Base-by-base conservation (phyloP, 2,329 filamentous ascomycete species). In the Aureobasidium sp. region DNA sequence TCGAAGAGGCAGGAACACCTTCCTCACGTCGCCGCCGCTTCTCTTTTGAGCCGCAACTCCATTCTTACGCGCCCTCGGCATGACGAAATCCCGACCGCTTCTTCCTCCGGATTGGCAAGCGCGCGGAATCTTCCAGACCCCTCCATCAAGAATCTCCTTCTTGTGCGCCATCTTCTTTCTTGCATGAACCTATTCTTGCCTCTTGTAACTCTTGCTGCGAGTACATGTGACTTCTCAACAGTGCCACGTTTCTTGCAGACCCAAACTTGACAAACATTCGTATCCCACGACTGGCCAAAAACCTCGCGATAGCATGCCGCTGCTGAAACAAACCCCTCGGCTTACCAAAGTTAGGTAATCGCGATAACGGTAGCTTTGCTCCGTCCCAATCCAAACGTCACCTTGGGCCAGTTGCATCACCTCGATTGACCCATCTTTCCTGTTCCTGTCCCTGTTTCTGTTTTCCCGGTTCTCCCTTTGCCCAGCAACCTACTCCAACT, bases 51-150 rank as follows among this genome's bases (percentile, higher is more conserved):
- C 30, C 21, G 11, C 42, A 21, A 25, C 15, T 16, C 30, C 8
- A 21, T 21, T 21, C 21, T 21, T 16, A 27, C 48, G 48, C 39
- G 29, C 15, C 25, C n/a, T 59, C 44, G 44, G 42, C 55, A 59
- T 49, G 55, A 48, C 55, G 55, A 44, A 55, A 55, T 55, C 9
- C 52, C 52, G 52, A 30, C 39, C 15, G 44, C 55, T 9, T 37
- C 55, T 21, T 1, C 5, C n/a, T 21, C 13, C n/a, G 29, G 4
- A 11, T 21, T 9, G 10, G 9, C 32, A 34, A 34, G 3, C 32
- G 34, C 34, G 11, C 34, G 34, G 55, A 59, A 59, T 13, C 44
- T 59, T 59, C 55, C 44, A 59, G 55, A 49, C 55, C 44, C 55
- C 55, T 59, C 55, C 55, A 59, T 48, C 16, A 3, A 30, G 25